These are phyloP conservation scores for Babesia gibsoni DNA, from an alignment of 169 alveolate genomes.

Conservation along the genomic window DNA sequence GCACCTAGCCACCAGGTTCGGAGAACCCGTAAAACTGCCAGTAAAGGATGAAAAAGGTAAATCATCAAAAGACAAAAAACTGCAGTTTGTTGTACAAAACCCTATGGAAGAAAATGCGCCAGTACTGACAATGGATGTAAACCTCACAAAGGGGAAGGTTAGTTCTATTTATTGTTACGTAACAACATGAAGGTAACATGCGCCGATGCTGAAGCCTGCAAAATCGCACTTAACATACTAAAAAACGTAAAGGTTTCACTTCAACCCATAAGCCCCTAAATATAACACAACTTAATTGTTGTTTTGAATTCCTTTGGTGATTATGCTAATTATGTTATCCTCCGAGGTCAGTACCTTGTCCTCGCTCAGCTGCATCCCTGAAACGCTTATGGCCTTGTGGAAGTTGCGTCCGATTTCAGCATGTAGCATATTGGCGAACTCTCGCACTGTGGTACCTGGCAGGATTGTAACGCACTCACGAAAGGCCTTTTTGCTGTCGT, in stretches of 20 bases:
- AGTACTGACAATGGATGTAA: conserved; percentile 11
- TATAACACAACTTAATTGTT: background rate
- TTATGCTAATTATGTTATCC: conserved; percentile 52
- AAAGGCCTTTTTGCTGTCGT: conserved; percentile 46
- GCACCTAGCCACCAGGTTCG: conserved; percentile 51
- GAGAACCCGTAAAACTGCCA: conserved; percentile 15
- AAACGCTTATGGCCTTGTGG: conserved; percentile 63
- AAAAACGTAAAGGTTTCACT: conserved; percentile 15
- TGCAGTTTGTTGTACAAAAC: conserved; percentile 4
- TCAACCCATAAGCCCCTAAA: conserved; percentile 25
- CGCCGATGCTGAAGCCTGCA: conserved; percentile 26
- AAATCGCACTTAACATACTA: conserved; percentile 1
- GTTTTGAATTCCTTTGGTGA: conserved; percentile 7
- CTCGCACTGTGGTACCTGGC: conserved; percentile 64
- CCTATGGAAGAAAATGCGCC: conserved; percentile 30
- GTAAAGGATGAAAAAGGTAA: conserved; percentile 25
- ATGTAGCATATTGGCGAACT: conserved; percentile 55
- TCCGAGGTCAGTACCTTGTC: conserved; percentile 62
- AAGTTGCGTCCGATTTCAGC: conserved; percentile 57
- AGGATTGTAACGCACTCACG: conserved; percentile 73
- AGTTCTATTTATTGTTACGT: background rate
- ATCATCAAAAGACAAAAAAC: background rate
- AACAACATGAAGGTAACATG: conserved; percentile 23
- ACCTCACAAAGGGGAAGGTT: conserved; percentile 32
- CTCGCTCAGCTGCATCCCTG: conserved; percentile 71